These are phyloP conservation scores for Barnettozyma vustinii DNA, from an alignment of 805 yeast species.

Conservation along the genomic window DNA sequence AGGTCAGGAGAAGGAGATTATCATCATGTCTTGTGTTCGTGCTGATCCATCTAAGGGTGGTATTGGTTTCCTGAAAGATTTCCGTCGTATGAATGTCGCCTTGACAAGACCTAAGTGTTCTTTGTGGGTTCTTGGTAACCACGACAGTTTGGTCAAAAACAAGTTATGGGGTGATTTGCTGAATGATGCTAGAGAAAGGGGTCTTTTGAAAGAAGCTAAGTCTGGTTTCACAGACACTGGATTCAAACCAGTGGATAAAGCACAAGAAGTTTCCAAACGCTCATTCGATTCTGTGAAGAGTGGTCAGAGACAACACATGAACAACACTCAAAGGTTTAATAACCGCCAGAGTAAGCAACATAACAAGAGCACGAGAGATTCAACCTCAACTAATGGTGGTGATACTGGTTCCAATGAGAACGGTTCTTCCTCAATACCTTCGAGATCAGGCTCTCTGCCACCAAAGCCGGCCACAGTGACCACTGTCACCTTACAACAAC, in stretches of 20 bases:
- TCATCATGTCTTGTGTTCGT: conserved; percentile 92
- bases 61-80: conserved; percentile 87
- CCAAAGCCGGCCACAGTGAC: background rate
- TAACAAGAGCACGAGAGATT: background rate
- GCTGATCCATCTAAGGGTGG: conserved; percentile 55
- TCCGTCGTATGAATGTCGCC: conserved; percentile 95
- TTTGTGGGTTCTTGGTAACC: conserved; percentile 87
- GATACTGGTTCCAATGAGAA: background rate
- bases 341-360: background rate
- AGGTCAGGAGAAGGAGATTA: conserved; percentile 94
- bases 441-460: background rate
- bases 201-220: conserved; percentile 14
- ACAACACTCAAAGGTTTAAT: background rate
- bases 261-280: background rate
- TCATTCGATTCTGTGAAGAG: background rate
- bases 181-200: conserved; percentile 54
- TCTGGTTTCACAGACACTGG: conserved; percentile 16
- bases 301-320: background rate
- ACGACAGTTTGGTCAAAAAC: conserved; percentile 56
- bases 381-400: background rate
- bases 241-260: background rate
- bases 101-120: conserved; percentile 90
- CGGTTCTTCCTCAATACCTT: background rate
- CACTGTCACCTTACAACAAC: background rate
- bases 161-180: conserved; percentile 70